Conservation (phyloP, 352 stramenopile genomes). For the Globisporangium rhizosaccharum region DNA sequence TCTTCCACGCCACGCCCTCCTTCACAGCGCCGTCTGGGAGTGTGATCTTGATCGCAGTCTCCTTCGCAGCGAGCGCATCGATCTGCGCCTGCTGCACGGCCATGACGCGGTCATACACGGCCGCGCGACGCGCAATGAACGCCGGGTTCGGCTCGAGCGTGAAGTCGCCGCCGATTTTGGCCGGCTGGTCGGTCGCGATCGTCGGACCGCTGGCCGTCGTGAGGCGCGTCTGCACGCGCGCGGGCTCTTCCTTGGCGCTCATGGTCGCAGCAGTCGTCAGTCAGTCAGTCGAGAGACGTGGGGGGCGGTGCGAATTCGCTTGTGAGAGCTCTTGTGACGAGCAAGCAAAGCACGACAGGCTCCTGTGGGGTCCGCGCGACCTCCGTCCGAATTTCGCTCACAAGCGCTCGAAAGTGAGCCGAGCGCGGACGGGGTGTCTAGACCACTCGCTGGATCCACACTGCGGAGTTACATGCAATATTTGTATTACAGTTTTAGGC, state of each 20-base stretch:
- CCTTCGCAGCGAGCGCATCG: slow-evolving; percentile 72
- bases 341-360: neutral
- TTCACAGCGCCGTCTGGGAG: slow-evolving; percentile 95
- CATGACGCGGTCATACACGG: slow-evolving; percentile 87
- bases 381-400: too few relatives aligned
- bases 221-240: slow-evolving; percentile 71
- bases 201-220: slow-evolving; percentile 70
- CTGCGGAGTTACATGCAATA: too few relatives aligned
- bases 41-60: slow-evolving; percentile 93
- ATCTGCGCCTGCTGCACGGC: slow-evolving; percentile 59
- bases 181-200: slow-evolving; percentile 37
- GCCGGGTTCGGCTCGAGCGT: slow-evolving; percentile 73
- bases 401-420: too few relatives aligned
- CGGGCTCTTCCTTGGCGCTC: slow-evolving; percentile 22
- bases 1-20: slow-evolving; percentile 91
- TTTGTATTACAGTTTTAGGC: too few relatives aligned
- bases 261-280: neutral
- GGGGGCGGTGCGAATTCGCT: neutral
- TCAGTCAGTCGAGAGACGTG: neutral
- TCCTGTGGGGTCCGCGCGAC: neutral
- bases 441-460: too few relatives aligned
- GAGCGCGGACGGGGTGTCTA: too few relatives aligned
- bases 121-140: slow-evolving; percentile 74
- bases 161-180: slow-evolving; percentile 85
- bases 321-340: neutral